A percentile compares a stretch with the other conserved stretches of the same genome.
Conservation (phyloP, 1,284 basidiomycete genomes). For the Leccinum griseonigrum region DNA sequence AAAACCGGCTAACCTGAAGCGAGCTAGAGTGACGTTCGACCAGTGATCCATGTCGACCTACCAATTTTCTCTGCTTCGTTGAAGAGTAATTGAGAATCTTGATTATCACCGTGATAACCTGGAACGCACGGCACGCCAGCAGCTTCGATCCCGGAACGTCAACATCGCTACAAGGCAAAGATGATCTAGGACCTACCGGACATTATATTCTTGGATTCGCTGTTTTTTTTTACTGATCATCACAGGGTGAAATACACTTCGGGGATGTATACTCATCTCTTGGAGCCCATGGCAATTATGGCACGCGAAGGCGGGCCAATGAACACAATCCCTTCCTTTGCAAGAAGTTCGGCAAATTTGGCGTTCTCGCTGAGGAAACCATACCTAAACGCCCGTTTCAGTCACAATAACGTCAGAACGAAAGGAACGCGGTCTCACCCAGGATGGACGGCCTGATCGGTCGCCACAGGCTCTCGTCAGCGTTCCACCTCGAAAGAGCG, state of each 20-base stretch:
- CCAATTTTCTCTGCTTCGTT: slow-evolving; percentile 74
- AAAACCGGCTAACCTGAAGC: slow-evolving; percentile 80
- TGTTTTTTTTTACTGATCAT: slow-evolving; percentile 28
- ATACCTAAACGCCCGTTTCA: slow-evolving; percentile 48
- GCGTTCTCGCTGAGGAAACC: slow-evolving; percentile 95
- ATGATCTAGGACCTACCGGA: slow-evolving; percentile 44
- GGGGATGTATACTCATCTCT: slow-evolving; percentile 47
- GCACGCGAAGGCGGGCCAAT: slow-evolving; percentile 94
- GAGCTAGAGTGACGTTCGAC: background rate
- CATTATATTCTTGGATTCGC: slow-evolving; percentile 92
- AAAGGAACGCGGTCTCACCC: slow-evolving; percentile 45
- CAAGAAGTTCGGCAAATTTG: slow-evolving; percentile 81
- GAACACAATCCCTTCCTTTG: slow-evolving; percentile 89
- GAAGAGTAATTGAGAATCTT: slow-evolving; percentile 64
- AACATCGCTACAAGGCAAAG: background rate
- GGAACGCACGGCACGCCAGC: slow-evolving; percentile 94
- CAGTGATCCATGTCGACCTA: slow-evolving; percentile 17
- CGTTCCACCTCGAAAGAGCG: background rate
- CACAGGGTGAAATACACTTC: background rate
- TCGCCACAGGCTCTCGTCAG: slow-evolving; percentile 9
- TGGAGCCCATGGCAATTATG: slow-evolving; percentile 92
- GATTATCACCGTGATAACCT: slow-evolving; percentile 81
- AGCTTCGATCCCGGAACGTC: slow-evolving; percentile 39
- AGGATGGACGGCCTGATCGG: slow-evolving; percentile 71
- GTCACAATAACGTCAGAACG: background rate